These are phyloP conservation scores for Chaetomiaceae sp. DNA, from an alignment of 2,329 filamentous ascomycete species.

Conservation along the genomic window DNA sequence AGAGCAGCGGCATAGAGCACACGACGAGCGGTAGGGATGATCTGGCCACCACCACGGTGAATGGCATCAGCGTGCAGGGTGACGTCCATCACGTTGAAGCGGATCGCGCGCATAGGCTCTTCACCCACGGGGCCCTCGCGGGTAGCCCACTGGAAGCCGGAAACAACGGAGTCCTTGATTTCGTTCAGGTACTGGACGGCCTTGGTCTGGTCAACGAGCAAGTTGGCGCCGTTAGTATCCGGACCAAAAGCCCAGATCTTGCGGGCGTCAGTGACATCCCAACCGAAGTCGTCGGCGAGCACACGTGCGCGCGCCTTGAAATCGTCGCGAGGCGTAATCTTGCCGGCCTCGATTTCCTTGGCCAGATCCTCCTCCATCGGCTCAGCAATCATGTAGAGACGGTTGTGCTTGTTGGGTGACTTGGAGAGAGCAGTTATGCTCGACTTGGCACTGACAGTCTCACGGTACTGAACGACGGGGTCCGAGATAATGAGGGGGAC, in stretches of 20 bases:
- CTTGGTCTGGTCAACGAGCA: constrained; percentile 99
- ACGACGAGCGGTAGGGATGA: constrained; percentile 97
- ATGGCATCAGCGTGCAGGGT: constrained; percentile 99
- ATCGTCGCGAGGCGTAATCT: constrained; percentile 93
- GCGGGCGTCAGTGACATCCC: constrained; percentile 99
- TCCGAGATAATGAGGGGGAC: constrained; percentile 97
- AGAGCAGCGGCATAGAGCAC: constrained; percentile 91
- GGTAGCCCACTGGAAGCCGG: constrained; percentile 99
- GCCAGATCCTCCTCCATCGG: constrained; percentile 90
- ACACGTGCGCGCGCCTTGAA: constrained; percentile 97
- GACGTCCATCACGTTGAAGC: constrained; percentile 99
- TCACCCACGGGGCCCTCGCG: constrained; percentile 96
- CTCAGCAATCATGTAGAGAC: constrained; percentile 92
- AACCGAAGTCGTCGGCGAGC: constrained; percentile 93
- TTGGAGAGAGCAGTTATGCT: constrained; percentile 97
- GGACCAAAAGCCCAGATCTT: constrained; percentile 99
- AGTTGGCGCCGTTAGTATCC: constrained; percentile 95
- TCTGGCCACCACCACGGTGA: constrained; percentile 97
- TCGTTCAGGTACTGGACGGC: constrained; percentile 99
- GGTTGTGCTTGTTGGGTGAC: constrained; percentile 99
- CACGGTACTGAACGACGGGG: constrained; percentile 97
- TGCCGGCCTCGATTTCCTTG: constrained; percentile 84
- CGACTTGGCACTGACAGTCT: constrained; percentile 80
- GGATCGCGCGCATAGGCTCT: constrained; percentile 94
- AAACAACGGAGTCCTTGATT: constrained; percentile 99